These are phyloP conservation scores for Talaromyces sp. DNA, from an alignment of 2,329 filamentous ascomycete genomes.

Conservation along the genomic window DNA sequence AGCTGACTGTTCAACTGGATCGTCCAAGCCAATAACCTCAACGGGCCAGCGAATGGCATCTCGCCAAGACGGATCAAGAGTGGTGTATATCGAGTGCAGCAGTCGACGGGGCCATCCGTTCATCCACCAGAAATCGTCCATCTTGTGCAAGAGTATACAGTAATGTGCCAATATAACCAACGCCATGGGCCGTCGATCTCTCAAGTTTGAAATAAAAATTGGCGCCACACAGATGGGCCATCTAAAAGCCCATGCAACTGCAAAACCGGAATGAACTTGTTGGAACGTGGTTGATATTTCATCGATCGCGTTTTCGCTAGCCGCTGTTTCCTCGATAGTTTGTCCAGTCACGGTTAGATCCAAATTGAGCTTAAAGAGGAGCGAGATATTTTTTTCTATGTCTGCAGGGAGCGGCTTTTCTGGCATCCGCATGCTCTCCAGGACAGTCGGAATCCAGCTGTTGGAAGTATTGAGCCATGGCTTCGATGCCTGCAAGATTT, in stretches of 20 bases:
- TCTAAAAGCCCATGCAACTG: slow-evolving; percentile 43
- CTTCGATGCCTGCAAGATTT: slow-evolving; percentile 20
- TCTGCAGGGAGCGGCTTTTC: slow-evolving; percentile 16
- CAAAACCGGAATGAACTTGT: slow-evolving; percentile 15
- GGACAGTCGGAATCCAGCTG: slow-evolving; percentile 12
- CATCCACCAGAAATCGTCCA: slow-evolving; percentile 63
- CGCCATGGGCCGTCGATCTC: slow-evolving; percentile 55
- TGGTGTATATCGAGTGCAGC: slow-evolving; percentile 53
- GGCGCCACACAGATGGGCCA: slow-evolving; percentile 60
- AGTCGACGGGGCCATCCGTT: slow-evolving; percentile 62
- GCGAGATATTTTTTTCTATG: slow-evolving; percentile 12
- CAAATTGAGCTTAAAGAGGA: slow-evolving; percentile 10
- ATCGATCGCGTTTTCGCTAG: slow-evolving; percentile 19
- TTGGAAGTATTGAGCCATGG: slow-evolving; percentile 16
- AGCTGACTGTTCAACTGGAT: background rate
- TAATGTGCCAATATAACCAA: slow-evolving; percentile 62
- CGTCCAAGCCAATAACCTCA: slow-evolving; percentile 16
- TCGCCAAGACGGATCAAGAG: slow-evolving; percentile 16
- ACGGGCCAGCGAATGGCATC: slow-evolving; percentile 20
- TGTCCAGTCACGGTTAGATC: slow-evolving; percentile 15
- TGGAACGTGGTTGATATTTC: slow-evolving; percentile 18
- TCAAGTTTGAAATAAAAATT: slow-evolving; percentile 59
- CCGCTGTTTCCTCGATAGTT: slow-evolving; percentile 16
- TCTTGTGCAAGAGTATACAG: slow-evolving; percentile 58
- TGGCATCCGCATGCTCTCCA: slow-evolving; percentile 7